Base-by-base conservation (phyloP, 331 rosid genomes). In the Acacia concinna region DNA sequence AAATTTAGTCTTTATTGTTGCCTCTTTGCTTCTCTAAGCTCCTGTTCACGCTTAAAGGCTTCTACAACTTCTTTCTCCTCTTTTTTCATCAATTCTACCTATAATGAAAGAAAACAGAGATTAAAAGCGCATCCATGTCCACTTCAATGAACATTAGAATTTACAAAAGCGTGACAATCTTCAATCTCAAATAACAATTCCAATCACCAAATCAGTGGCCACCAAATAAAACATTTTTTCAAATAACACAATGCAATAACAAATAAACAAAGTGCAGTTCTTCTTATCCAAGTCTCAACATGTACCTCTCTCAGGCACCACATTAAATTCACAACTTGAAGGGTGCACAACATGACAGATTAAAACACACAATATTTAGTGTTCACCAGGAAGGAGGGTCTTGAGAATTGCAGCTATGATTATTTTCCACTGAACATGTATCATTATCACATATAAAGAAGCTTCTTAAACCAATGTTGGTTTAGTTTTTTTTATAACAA, bases 31-130 rank as follows among this genome's bases (percentile, higher is more conserved):
- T 96, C 99, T 78, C 99, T 91, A 70, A 90, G 90, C 87, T 96
- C 99, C 83, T 96, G 98, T 65, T 93, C 97, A 2, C 97, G 96
- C 82, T 91, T 93, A 87, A 91, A 85, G 72, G 96, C 94, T 89
- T 96, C 99, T 78, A 97, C 94, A 59, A 97, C 98, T 88, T 96
- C 99, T 84, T 79, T 93, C 85, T 96, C 99, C 89, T 96, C 98
- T 81, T 85, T 91, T 74, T 79, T 96, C 90, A 97, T 88, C 73
- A 93, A 90, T 87, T 93, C 99, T 4, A 89, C 89, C 99, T 96
- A 83, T 83, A 78, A 83, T 25, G 43, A 67, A 68, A 38, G 59
- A 27, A 66, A 67, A 66, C 44, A 70, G 80, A 60, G 56, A 75
- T 1, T 78, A 31, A 80, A 68, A 65, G 80, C 78, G 75, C 10